Evolutionary conservation across 1,139 yeast species (phyloP), one percentile per base, ranked within the genome.

Genomic region (Saccharomyces hybrid): DNA sequence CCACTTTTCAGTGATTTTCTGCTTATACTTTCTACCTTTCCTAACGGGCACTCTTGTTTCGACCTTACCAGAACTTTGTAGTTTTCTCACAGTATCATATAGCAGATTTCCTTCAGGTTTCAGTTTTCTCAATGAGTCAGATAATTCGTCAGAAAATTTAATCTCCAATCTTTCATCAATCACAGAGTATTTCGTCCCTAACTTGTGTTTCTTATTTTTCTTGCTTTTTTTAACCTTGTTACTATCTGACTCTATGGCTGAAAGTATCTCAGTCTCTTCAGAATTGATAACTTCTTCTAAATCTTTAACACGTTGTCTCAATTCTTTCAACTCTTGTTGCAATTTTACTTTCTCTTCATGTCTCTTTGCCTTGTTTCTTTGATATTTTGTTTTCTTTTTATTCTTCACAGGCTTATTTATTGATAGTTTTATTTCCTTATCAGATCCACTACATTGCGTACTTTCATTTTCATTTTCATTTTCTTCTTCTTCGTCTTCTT

Each of bases 81-180:
- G 71, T 56, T 80, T 81, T 69, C 84, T 78, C 83, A 93, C 84
- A 59, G 89, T 84, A 66, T 91, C 97, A 62, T 85, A 83, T 51
- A 89, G 76, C 56, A 89, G 73, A 66, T 86, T 88, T 25, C 99
- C 99, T 73, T 95, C 99, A 0, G 98, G 95, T 68, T 81, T 87
- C 66, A 93, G 75, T 61, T 84, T 81, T 69, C 96, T 81, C 66
- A 95, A 76, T 29, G 95, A 88, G 62, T 88, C 95, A 31, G 87
- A 82, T 59, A 95, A 78, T 71, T 93, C 99, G 66, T 89, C 93
- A 16, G 96, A 83, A 54, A 95, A 79, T 71, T 93, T 93, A 47
- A 93, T 85, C 66, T 93, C 98, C 55, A 93, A 71, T 32, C 87
- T 85, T 47, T 79, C 79, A 53, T 83, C 85, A 56, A 82, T 71